These are phyloP conservation scores for Eremochloa ophiuroides DNA, from an alignment of 176 grass and related monocot genomes.

Conservation along the genomic window DNA sequence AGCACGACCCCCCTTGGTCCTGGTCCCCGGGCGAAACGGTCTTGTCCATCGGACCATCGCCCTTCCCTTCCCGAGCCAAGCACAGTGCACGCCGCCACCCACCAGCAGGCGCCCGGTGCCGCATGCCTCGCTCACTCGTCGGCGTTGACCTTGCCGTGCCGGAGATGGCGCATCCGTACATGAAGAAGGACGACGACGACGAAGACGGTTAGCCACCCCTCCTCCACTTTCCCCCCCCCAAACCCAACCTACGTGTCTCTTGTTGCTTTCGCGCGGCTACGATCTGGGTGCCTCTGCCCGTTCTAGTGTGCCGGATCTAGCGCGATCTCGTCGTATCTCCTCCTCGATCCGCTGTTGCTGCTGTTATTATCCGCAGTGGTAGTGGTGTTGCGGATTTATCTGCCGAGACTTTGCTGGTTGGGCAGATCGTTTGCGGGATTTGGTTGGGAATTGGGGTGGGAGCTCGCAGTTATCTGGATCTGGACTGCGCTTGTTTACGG, in stretches of 20 bases:
- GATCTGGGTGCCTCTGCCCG: constrained; percentile 2
- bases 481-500: neutral
- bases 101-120: neutral
- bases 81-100: neutral
- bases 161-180: constrained; percentile 67
- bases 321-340: constrained; percentile 18
- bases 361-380: neutral
- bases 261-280: neutral
- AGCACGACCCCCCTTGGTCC: neutral
- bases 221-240: neutral
- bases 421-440: neutral
- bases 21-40: constrained; percentile 9
- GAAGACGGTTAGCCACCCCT: constrained; percentile 28
- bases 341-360: neutral
- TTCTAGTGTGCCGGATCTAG: constrained; percentile 37
- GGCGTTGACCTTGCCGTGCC: constrained; percentile 49
- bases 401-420: neutral
- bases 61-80: neutral
- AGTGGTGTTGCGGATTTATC: neutral
- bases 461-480: constrained; percentile 12
- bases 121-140: constrained; percentile 45
- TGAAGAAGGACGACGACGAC: constrained; percentile 85
- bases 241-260: constrained; percentile 1
- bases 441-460: neutral
- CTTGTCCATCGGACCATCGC: neutral